Evolutionary conservation across 305 asterid species (phyloP).

Genomic region (Striga hermonthica): DNA sequence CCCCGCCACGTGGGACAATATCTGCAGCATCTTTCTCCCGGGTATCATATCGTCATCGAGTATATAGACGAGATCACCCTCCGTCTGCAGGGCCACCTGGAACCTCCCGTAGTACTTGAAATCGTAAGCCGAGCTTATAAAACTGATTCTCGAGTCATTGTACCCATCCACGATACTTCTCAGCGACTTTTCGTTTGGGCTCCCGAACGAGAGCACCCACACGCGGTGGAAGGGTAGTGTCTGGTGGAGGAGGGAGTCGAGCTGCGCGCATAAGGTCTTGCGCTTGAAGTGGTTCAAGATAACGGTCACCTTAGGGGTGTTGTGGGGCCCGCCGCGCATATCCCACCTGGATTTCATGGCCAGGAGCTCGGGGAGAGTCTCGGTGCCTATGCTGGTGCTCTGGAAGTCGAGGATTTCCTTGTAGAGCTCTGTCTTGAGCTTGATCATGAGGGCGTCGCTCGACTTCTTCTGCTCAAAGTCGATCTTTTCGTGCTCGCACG

Average conservation of each 20-base stretch:
- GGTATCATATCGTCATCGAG: conserved; percentile 95
- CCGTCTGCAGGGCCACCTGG: conserved; percentile 89
- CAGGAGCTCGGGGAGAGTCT: conserved; percentile 58
- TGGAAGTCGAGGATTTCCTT: conserved; percentile 60
- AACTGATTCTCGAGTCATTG: conserved; percentile 65
- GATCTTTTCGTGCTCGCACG: conserved; percentile 71
- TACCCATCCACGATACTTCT: conserved; percentile 59
- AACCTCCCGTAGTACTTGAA: conserved; percentile 92
- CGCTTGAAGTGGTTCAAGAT: conserved; percentile 84
- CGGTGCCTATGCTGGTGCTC: conserved; percentile 40
- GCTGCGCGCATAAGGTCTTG: conserved; percentile 76
- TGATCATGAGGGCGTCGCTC: conserved; percentile 59
- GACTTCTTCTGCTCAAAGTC: conserved; percentile 84
- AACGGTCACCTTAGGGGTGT: conserved; percentile 59
- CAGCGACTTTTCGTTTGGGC: conserved; percentile 63
- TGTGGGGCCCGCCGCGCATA: conserved; percentile 11
- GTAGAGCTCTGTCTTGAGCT: conserved; percentile 65
- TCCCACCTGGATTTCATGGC: conserved; percentile 78
- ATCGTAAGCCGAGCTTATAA: conserved; percentile 72
- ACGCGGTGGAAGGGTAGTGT: conserved; percentile 81
- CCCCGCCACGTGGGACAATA: conserved; percentile 76
- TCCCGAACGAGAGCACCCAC: conserved; percentile 91
- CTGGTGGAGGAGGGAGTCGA: conserved; percentile 69
- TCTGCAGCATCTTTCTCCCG: conserved; percentile 72
- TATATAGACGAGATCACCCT: conserved; percentile 72